These are phyloP conservation scores for Fusarium odoratissimum DNA, from an alignment of 2,329 filamentous ascomycete genomes.

Conservation along the genomic window DNA sequence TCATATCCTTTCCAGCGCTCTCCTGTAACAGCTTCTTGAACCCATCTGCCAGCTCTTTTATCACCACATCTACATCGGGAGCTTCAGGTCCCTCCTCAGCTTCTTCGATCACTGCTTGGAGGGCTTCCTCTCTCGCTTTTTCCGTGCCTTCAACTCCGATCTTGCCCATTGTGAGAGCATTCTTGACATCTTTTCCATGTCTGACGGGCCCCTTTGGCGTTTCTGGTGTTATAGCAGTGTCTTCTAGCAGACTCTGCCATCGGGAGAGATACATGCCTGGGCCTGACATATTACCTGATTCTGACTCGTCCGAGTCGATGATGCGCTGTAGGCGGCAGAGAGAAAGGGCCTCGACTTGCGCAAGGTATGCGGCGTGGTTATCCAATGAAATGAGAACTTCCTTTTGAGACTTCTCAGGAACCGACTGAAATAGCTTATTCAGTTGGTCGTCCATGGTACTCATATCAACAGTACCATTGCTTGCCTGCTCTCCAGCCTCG, in stretches of 20 bases:
- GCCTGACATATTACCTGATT: slow-evolving; percentile 60
- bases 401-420: slow-evolving; percentile 60
- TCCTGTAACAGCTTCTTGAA: slow-evolving; percentile 53
- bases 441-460: slow-evolving; percentile 56
- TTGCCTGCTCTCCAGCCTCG: background rate
- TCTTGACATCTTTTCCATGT: slow-evolving; percentile 63
- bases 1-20: slow-evolving; percentile 1
- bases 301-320: slow-evolving; percentile 54
- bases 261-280: slow-evolving; percentile 78
- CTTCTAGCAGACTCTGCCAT: slow-evolving; percentile 78
- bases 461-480: slow-evolving; percentile 26
- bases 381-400: slow-evolving; percentile 65
- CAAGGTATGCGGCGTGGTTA: slow-evolving; percentile 70
- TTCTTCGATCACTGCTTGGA: slow-evolving; percentile 40
- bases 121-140: slow-evolving; percentile 40
- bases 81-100: slow-evolving; percentile 50
- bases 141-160: slow-evolving; percentile 49
- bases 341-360: slow-evolving; percentile 65
- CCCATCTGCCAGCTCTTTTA: slow-evolving; percentile 53
- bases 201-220: slow-evolving; percentile 64
- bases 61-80: slow-evolving; percentile 57
- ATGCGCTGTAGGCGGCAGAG: slow-evolving; percentile 66
- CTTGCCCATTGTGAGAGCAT: slow-evolving; percentile 57
- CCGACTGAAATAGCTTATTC: slow-evolving; percentile 55
- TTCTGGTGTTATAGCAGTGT: slow-evolving; percentile 74